Conservation (phyloP, 495 filamentous ascomycete genomes). For the Achaetomiella virescens region DNA sequence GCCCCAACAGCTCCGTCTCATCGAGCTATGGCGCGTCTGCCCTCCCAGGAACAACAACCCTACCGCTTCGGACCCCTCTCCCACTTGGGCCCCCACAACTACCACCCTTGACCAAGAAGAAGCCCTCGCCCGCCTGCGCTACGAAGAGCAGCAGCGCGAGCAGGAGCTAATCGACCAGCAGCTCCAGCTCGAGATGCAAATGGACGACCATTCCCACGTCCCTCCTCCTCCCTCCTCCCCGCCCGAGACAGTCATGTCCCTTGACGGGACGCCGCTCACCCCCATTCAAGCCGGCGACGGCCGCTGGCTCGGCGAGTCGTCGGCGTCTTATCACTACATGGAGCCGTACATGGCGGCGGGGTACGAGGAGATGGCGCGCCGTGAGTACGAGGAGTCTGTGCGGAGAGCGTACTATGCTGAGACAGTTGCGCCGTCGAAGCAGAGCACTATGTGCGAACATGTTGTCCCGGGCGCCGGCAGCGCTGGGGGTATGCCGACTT, state of each 20-base stretch:
- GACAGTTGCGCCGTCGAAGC: conserved; percentile 30
- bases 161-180: conserved; percentile 24
- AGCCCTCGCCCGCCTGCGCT: conserved; percentile 42
- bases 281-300: conserved; percentile 46
- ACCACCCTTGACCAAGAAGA: conserved; percentile 50
- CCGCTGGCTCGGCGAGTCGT: conserved; percentile 36
- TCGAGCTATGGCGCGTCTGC: conserved; percentile 62
- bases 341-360: conserved; percentile 70
- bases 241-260: conserved; percentile 31
- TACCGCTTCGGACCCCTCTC: conserved; percentile 39
- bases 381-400: conserved; percentile 43
- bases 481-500: conserved; percentile 33
- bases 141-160: conserved; percentile 41
- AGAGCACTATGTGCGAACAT: conserved; percentile 22
- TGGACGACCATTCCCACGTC: conserved; percentile 23
- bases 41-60: conserved; percentile 43
- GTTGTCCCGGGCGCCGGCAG: conserved; percentile 15
- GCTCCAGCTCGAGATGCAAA: conserved; percentile 15
- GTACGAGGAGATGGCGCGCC: conserved; percentile 51
- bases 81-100: too few species aligned
- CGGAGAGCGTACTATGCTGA: conserved; percentile 29
- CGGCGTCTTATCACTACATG: conserved; percentile 20
- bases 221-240: background rate
- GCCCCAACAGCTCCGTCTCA: conserved; percentile 51
- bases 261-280: conserved; percentile 47